Conservation (phyloP, 345 rosid genomes). For the Eucalyptus sp. region DNA sequence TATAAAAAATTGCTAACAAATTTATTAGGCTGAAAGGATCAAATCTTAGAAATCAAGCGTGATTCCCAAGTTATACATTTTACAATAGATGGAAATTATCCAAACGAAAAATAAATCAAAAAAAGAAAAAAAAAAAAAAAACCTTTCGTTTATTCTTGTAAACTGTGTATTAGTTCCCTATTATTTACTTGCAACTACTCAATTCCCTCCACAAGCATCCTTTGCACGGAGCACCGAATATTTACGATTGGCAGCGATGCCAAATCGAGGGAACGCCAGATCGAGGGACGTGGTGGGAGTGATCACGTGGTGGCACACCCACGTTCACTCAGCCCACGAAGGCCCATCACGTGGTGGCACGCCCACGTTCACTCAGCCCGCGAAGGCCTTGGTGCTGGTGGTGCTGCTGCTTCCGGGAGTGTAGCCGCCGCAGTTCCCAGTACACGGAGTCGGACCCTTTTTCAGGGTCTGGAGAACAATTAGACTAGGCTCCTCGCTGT, state of each 20-base stretch:
- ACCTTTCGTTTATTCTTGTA: not conserved
- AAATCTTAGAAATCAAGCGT: not conserved
- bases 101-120: not conserved
- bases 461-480: not conserved
- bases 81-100: not conserved
- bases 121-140: fast-evolving
- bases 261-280: not conserved
- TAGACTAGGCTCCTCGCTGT: not conserved
- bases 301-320: not conserved
- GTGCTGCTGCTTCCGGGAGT: not conserved
- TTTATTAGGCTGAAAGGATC: not conserved
- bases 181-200: not conserved
- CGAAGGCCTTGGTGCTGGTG: not conserved
- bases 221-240: not conserved
- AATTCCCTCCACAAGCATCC: not conserved
- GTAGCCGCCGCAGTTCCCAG: not conserved
- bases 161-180: not conserved
- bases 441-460: not conserved
- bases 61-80: not conserved
- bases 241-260: not conserved
- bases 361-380: not conserved
- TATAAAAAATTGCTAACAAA: not conserved
- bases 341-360: no score
- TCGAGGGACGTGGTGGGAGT: not conserved
- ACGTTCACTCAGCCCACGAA: no score